Percentiles rank a stretch among this genome's conserved stretches.
These are phyloP conservation scores for Galerina marginata DNA, from an alignment of 768 basidiomycete genomes.

Conservation along the genomic window DNA sequence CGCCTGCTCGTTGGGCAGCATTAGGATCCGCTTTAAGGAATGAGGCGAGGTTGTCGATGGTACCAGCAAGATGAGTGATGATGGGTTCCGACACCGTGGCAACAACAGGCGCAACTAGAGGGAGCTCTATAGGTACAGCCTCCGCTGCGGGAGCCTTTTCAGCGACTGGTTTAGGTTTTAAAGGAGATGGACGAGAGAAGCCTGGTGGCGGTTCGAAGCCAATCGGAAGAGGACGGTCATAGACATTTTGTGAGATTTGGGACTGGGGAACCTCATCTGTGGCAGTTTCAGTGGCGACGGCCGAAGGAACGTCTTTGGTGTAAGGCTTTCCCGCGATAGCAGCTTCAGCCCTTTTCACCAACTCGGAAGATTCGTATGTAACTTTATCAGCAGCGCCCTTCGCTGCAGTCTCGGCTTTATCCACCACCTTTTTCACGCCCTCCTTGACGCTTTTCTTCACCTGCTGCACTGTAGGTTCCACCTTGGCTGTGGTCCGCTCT, in stretches of 20 bases:
- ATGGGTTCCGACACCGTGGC: conserved; percentile 87
- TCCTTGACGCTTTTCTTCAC: conserved; percentile 49
- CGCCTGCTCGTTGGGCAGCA: conserved; percentile 68
- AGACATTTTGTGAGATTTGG: conserved; percentile 49
- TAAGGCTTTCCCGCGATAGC: conserved; percentile 58
- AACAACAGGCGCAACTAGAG: conserved; percentile 83
- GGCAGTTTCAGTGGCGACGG: conserved; percentile 26
- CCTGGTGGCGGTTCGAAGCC: conserved; percentile 96
- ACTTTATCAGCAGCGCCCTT: conserved; percentile 54
- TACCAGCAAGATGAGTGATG: conserved; percentile 87
- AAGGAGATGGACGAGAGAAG: conserved; percentile 65
- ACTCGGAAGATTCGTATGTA: conserved; percentile 67
- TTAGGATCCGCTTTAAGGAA: conserved; percentile 79
- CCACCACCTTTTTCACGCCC: conserved; percentile 30
- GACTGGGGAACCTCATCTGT: conserved; percentile 19
- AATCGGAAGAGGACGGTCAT: conserved; percentile 80
- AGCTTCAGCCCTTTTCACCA: conserved; percentile 75
- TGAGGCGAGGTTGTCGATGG: conserved; percentile 90
- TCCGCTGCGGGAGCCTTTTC: conserved; percentile 19
- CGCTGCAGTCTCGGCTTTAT: conserved; percentile 36
- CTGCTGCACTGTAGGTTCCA: conserved; percentile 46
- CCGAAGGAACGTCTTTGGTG: conserved; percentile 30
- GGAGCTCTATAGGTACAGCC: conserved; percentile 50
- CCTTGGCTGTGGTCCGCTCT: conserved; percentile 49
- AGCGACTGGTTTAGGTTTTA: conserved; percentile 38